Percentiles rank a stretch among this genome's conserved stretches.
Evolutionary conservation across 192 early-diverging fungal genomes (phyloP).

Genomic region (Pecoramyces ruminantium): DNA sequence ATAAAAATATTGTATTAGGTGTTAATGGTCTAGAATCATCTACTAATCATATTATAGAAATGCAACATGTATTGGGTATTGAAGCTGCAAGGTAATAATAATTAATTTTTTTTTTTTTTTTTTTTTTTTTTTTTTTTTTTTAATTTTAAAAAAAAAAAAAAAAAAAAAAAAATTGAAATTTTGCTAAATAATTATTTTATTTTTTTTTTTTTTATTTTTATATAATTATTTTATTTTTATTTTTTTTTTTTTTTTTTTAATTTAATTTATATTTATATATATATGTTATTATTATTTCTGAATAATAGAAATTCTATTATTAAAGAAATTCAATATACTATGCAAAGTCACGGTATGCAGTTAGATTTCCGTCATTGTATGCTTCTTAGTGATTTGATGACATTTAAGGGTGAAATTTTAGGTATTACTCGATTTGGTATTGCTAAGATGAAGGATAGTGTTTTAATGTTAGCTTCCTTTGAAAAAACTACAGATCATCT

Average conservation of each 20-base stretch:
- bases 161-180: no score
- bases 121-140: not conserved
- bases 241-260: not conserved
- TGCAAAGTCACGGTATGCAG: conserved; percentile 77
- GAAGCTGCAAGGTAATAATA: conserved; percentile 63
- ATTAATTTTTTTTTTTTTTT: no score
- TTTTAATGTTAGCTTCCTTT: conserved; percentile 97
- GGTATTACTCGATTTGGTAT: conserved; percentile 98
- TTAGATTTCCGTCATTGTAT: conserved; percentile 92
- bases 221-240: not conserved
- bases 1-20: no score
- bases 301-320: conserved; percentile 78
- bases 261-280: no score
- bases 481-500: conserved; percentile 99
- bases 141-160: no score
- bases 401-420: conserved; percentile 92
- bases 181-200: not conserved
- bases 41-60: conserved; percentile 90
- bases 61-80: conserved; percentile 76
- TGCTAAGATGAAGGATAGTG: conserved; percentile 98
- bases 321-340: conserved; percentile 70
- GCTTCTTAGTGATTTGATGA: conserved; percentile 96
- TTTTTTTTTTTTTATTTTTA: not conserved
- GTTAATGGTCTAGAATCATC: conserved; percentile 58
- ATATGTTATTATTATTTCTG: no score